Evolutionary conservation across 495 filamentous ascomycete species (phyloP), one percentile per base, ranked within the genome.

Genomic region (Aspergillus cristatus): DNA sequence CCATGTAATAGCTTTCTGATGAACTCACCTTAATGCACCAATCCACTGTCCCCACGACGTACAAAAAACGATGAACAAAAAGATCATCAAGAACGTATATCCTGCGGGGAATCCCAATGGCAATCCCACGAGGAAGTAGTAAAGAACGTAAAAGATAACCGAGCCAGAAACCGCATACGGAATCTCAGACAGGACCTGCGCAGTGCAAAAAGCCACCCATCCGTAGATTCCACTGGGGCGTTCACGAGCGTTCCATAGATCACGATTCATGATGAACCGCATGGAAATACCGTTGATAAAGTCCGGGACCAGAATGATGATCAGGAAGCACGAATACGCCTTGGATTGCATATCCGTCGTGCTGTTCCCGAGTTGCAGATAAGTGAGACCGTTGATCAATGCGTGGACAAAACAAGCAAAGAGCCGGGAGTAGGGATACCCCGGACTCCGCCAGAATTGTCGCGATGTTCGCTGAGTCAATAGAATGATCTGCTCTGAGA

Each of bases 81-180:
- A 71, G 38, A 90, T 69, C 67, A 90, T 84, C 54, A 90, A 58
- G 67, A 90, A 90, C 49, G 81, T 81, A 54, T 88, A 90, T 0
- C 86, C 86, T 0, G 86, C 81, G 3, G 63, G 63, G 0, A 78
- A 54, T 1, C 67, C 71, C 3, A 65, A 36, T 11, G 75, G 73
- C 37, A 85, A 57, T 7, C 79, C 78, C 2, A 78, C 76, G 45
- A 82, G 78, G 56, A 76, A 87, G 60, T 86, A 87, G 16, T 86
- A 68, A 0, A 80, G 72, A 1, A 88, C 53, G 58, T 78, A 90
- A 64, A 88, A 89, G 25, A 62, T 58, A 7, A 82, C 74, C 1
- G 78, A 75, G 48, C 82, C 83, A 28, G 86, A 55, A 16, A 88
- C 64, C 13, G 70, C 73, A 57, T 86, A 87, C 0, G 84, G 84